Conservation (phyloP, 148 eudicot genomes). For the Persicaria maculosa region DNA sequence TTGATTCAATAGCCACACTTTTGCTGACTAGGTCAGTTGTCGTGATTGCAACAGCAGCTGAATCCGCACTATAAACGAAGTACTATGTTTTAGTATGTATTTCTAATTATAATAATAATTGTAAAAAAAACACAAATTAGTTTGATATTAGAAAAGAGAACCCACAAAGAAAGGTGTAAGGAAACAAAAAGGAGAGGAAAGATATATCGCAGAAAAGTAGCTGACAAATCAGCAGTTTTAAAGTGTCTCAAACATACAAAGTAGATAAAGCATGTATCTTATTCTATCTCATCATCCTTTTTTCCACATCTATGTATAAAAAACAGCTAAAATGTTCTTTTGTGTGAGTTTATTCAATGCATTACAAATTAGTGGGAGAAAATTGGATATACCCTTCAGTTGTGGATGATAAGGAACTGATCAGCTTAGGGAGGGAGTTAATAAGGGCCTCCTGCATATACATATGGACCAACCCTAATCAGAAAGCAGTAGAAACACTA, state of each 20-base stretch:
- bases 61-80: constrained; percentile 70
- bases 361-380: constrained; percentile 5
- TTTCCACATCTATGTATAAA: neutral
- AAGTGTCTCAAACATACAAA: neutral
- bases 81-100: constrained; percentile 10
- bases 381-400: constrained; percentile 54
- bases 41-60: constrained; percentile 96
- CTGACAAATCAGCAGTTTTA: neutral
- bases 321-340: too few species aligned
- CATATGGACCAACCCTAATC: neutral
- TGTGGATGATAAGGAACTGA: constrained; percentile 53
- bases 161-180: neutral
- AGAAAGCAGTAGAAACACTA: neutral
- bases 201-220: neutral
- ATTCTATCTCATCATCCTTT: neutral
- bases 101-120: neutral
- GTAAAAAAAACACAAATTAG: neutral
- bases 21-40: constrained; percentile 98
- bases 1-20: constrained; percentile 83
- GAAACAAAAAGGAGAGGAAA: neutral
- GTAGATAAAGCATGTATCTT: neutral
- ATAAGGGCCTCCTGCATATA: constrained; percentile 82
- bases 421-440: constrained; percentile 64
- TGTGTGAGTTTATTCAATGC: neutral
- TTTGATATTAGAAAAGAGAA: neutral